phyloP scores from a whole-genome alignment of 2,329 filamentous ascomycete species.

The Coniochaeta prunicola region DNA sequence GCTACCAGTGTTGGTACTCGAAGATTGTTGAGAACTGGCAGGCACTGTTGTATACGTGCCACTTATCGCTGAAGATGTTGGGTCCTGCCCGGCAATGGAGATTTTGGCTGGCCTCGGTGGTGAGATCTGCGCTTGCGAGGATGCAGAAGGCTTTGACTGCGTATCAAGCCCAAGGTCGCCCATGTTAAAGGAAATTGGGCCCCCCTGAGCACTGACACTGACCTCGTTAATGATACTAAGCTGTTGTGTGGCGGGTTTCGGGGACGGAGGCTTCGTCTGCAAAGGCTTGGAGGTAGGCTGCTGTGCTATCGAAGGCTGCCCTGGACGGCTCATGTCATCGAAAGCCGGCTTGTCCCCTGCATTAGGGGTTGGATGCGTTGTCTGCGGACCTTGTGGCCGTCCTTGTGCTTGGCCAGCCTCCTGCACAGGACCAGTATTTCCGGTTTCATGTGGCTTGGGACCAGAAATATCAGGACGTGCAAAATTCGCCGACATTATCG shows the following conservation, averaged over 20 bases:
- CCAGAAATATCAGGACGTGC: neutral
- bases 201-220: neutral
- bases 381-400: neutral
- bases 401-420: neutral
- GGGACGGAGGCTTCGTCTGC: neutral
- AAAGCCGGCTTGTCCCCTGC: neutral
- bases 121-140: neutral
- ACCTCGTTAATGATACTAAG: neutral
- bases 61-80: neutral
- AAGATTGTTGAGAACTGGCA: neutral
- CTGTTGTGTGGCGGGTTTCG: neutral
- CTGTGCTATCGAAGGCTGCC: neutral
- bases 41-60: neutral
- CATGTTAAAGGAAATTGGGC: neutral
- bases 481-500: slow-evolving; percentile 2
- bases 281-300: neutral
- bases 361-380: neutral
- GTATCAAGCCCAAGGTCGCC: neutral
- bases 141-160: neutral
- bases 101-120: neutral
- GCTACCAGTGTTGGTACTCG: neutral
- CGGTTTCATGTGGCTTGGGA: neutral
- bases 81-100: neutral
- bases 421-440: neutral
- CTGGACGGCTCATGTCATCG: neutral